phyloP scores from a whole-genome alignment of 2,329 filamentous ascomycete genomes.

The Fusarium phyllophilum region DNA sequence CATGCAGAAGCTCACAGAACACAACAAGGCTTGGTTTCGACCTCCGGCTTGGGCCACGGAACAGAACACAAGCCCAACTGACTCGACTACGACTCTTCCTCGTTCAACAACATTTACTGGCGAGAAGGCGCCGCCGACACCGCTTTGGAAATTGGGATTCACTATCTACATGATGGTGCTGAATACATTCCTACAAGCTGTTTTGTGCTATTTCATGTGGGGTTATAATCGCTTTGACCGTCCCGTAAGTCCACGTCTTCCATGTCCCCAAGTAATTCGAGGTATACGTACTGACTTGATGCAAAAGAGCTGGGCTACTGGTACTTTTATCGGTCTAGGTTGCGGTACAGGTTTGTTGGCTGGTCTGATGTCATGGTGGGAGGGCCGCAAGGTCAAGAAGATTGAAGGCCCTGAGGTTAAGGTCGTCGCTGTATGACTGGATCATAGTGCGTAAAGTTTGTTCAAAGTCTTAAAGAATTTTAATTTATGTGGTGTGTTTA shows the following conservation, averaged over 20 bases:
- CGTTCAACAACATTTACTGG: neutral
- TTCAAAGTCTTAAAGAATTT: neutral
- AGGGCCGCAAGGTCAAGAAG: neutral
- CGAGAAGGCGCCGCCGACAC: neutral
- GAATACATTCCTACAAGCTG: neutral
- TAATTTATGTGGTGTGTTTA: neutral
- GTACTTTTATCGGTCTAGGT: neutral
- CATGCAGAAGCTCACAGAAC: neutral
- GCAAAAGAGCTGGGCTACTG: neutral
- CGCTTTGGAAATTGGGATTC: neutral
- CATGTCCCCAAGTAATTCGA: too few relatives aligned
- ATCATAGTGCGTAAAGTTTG: neutral
- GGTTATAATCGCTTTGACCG: neutral
- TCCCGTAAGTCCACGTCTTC: neutral
- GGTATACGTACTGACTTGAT: neutral
- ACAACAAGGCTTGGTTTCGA: constrained; percentile 1
- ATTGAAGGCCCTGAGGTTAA: neutral
- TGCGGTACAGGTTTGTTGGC: neutral
- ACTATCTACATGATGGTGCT: constrained; percentile 2
- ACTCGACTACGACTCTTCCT: neutral
- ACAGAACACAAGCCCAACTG: neutral
- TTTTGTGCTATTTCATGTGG: constrained; percentile 1
- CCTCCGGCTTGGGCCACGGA: neutral
- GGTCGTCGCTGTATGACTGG: neutral
- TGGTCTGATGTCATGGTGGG: constrained; percentile 4